Evolutionary conservation across 208 protist species (phyloP), one percentile per base, ranked within the genome.

Genomic region (Leishmania major): DNA sequence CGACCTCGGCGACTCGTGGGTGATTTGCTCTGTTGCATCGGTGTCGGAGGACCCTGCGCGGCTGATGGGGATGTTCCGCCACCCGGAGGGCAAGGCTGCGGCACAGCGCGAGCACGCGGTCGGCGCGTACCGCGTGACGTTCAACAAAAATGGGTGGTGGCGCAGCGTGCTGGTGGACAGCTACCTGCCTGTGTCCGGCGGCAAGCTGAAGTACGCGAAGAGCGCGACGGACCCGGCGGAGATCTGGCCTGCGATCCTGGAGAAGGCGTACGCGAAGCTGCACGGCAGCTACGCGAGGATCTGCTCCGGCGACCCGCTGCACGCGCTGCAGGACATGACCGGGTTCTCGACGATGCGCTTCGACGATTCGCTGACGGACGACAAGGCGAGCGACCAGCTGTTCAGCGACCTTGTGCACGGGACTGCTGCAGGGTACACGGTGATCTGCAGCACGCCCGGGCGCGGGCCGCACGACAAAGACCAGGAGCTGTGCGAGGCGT

Each of bases 201-300:
- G 85, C 45, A 83, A 82, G 55, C 88, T 88, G 51, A 92, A 90
- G 79, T 96, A 89, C 83, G 87, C 91, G 31, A 84, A 88, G 60
- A 93, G 93, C 83, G 81, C 40, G 0, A 88, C 69, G 40, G 90
- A 95, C 75, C 84, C 84, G 19, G 87, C 92, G 4, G 92, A 98
- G 85, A 82, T 97, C 49, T 98, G 95, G 95, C 85, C 92, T 22
- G 92, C 79, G 67, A 91, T 98, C 67, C 73, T 97, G 40, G 77
- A 98, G 84, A 98, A 98, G 83, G 95, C 95, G 67, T 98, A 93
- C 87, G 94, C 94, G 69, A 98, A 98, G 89, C 78, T 97, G 57
- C 90, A 97, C 75, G 94, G 94, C 43, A 92, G 87, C 81, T 98
- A 98, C 85, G 91, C 85, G 15, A 80, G 77, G 67, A 97, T 98